phyloP scores from a whole-genome alignment of 192 early-diverging fungal species.

The Coemansia sp. region DNA sequence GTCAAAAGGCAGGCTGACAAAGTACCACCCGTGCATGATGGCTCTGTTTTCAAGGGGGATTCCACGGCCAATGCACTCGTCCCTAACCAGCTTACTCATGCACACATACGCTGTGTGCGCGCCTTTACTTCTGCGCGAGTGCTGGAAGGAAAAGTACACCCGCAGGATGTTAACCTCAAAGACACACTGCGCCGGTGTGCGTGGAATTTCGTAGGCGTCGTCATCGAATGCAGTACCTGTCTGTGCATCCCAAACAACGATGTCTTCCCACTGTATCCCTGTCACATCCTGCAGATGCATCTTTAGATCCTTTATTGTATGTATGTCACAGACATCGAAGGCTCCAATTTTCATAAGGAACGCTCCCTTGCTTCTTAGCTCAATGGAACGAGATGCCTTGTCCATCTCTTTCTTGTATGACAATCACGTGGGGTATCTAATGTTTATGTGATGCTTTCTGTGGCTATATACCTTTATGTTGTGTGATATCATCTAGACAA shows the following conservation, averaged over 20 bases:
- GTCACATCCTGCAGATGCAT: background rate
- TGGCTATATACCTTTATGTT: too few relatives aligned
- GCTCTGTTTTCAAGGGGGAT: background rate
- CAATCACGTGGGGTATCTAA: too few relatives aligned
- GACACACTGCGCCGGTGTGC: background rate
- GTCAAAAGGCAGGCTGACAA: background rate
- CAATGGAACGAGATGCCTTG: background rate
- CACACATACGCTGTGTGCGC: background rate
- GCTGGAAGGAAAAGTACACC: conserved; percentile 2
- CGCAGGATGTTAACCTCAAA: conserved; percentile 1
- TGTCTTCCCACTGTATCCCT: background rate
- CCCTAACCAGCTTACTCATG: background rate
- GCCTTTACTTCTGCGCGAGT: background rate
- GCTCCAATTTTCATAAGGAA: conserved; percentile 1
- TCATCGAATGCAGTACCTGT: background rate
- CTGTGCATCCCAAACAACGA: background rate
- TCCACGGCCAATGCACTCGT: background rate
- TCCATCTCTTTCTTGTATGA: background rate
- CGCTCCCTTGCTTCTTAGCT: background rate
- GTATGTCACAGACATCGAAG: background rate
- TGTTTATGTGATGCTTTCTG: too few relatives aligned
- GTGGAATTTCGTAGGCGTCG: background rate
- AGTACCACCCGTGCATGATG: background rate
- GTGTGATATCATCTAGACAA: too few relatives aligned
- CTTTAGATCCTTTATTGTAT: conserved; percentile 2